Evolutionary conservation across 1,284 basidiomycete species (phyloP).

Genomic region (Ganoderma lucidum): DNA sequence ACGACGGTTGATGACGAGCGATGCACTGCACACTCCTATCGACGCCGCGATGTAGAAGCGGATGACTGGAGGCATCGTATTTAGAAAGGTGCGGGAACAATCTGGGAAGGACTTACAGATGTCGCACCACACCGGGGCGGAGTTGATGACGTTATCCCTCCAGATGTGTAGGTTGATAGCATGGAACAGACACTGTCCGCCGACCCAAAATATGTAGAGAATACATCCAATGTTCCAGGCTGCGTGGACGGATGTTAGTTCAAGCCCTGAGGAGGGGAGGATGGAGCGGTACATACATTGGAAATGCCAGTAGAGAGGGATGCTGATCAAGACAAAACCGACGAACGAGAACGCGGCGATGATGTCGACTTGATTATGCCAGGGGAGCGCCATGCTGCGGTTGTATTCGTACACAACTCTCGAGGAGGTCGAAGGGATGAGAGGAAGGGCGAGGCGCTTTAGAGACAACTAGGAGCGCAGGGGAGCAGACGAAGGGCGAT

Average conservation of each 20-base stretch:
- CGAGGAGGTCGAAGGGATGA: not conserved
- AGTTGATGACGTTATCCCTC: slow-evolving; percentile 62
- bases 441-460: not conserved
- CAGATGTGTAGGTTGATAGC: slow-evolving; percentile 75
- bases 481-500: not conserved
- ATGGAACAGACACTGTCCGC: slow-evolving; percentile 58
- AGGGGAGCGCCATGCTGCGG: not conserved
- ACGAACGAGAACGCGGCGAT: slow-evolving; percentile 19
- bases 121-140: slow-evolving; percentile 77
- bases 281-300: slow-evolving; percentile 45
- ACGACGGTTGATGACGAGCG: slow-evolving; percentile 56
- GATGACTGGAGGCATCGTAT: slow-evolving; percentile 34
- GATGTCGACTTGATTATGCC: slow-evolving; percentile 1
- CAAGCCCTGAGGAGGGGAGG: not conserved
- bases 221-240: slow-evolving; percentile 64
- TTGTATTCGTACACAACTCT: not conserved
- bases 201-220: slow-evolving; percentile 69
- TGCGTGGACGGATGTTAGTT: slow-evolving; percentile 10
- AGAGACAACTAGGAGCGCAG: not conserved
- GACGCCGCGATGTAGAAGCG: slow-evolving; percentile 45
- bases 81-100: slow-evolving; percentile 27
- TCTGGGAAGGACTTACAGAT: slow-evolving; percentile 59
- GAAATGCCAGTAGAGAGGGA: slow-evolving; percentile 70
- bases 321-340: slow-evolving; percentile 30
- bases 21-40: slow-evolving; percentile 51